Base-by-base conservation (phyloP, 805 yeast species). In the Candida koratica region DNA sequence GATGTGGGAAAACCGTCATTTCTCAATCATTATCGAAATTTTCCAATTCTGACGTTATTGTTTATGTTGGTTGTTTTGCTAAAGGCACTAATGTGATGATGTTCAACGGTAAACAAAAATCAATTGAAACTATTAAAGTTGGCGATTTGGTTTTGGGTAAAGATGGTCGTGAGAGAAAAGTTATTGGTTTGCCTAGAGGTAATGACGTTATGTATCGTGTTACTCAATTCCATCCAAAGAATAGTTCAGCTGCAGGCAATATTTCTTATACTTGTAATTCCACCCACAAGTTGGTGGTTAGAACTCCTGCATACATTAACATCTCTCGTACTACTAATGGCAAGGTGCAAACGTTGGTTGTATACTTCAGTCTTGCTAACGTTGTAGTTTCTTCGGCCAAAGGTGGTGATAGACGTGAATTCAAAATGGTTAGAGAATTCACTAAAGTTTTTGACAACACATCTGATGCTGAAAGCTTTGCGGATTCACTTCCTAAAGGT, bases 1-100 rank as follows among this genome's bases (percentile, higher is more conserved):
- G 99, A 47, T 93, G 97, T 69, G 99, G 99, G 66, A 93, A 89
- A 63, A 90, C 98, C 9, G 98, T 90, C 55, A 90, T 90, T 60
- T 90, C 98, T 18, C 98, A 90, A 71, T 87, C 97, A 1, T 73
- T 93, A 60, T 90, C 97, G 47, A 93, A 93, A 65, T 93, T 81
- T 69, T 93, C 98, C 42, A 93, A 93, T 76, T 93, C 97, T 14
- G 98, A 93, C 63, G 84, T 87, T 39, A 93, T 93, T 59, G 84
- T 90, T 56, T 93, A 93, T 56, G 96, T 87, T 38, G 98, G 97
- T 27, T 44, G 23, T 20, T 20, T 20, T 20, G 23, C 7, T 38
- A 59, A 59, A 42, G 69, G 69, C 28, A 63, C 70, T 12, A 39
- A 56, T 39, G 74, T 71, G 18, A 39, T 68, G 48, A 66, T 67